Evolutionary conservation across 139 green algal species (phyloP).

Genomic region (Pleodorina starrii): DNA sequence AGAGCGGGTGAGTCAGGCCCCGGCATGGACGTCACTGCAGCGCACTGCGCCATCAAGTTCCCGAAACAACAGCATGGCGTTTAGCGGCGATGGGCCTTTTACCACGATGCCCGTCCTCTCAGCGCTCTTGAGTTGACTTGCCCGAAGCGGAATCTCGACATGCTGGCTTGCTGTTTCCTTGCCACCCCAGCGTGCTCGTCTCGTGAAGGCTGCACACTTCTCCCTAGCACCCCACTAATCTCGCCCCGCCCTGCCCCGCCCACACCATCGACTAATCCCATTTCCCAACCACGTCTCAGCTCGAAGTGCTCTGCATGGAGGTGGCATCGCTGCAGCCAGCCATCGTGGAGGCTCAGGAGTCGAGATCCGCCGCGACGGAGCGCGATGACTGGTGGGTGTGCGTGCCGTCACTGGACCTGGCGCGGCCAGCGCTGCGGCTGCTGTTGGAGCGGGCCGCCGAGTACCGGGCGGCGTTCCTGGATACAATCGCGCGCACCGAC

Average conservation of each 20-base stretch:
- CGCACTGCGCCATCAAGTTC: neutral
- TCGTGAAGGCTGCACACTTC: no score
- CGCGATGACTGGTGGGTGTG: slow-evolving; percentile 41
- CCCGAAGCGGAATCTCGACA: no score
- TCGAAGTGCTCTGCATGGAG: slow-evolving; percentile 42
- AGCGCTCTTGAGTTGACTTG: no score
- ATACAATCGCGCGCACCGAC: neutral
- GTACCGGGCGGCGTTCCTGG: slow-evolving; percentile 12
- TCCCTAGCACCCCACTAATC: no score
- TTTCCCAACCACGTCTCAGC: no score
- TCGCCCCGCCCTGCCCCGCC: no score
- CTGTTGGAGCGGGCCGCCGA: slow-evolving; percentile 31
- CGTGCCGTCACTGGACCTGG: slow-evolving; percentile 26
- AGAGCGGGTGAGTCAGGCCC: slow-evolving; percentile 10
- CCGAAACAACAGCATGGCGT: no score
- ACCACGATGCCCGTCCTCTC: no score
- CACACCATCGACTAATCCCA: neutral
- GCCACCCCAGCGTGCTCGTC: neutral
- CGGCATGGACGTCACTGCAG: neutral
- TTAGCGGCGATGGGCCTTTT: no score
- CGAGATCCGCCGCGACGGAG: neutral
- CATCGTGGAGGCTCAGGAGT: slow-evolving; percentile 30
- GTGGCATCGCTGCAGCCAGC: slow-evolving; percentile 33
- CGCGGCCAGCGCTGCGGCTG: slow-evolving; percentile 16
- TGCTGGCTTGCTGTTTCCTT: neutral